Evolutionary conservation across 2,329 filamentous ascomycete genomes (phyloP), one percentile per base, ranked within the genome.

Genomic region (Neurospora sp.): DNA sequence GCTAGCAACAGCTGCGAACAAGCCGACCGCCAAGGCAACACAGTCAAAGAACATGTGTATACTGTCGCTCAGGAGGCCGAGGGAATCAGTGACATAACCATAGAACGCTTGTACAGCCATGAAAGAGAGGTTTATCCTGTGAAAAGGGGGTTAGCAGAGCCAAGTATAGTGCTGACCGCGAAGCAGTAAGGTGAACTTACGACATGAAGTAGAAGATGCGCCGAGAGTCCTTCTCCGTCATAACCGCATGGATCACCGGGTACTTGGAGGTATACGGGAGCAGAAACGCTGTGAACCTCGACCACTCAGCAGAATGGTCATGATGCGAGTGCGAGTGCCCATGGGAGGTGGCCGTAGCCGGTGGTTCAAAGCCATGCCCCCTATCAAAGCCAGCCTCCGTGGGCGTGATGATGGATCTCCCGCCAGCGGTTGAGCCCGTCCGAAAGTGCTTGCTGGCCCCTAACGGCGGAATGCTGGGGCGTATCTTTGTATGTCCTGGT

Each of bases 1-100:
- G 81, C 93, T 96, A 84, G 97, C 93, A 6, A 99, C 93, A 1
- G 95, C 91, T 38, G 96, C 96, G 75, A 95, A 91, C 10, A 99
- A 84, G 11, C 96, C 96, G 42, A 99, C 93, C 1, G 92, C 88
- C 38, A 99, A 86, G 23, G 95, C 96, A 42, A 97, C 89, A 75
- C 96, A 99, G 80, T 99, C 96, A 76, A 99, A 98, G 77, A 99
- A 95, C 96, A 99, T 99, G 81, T 99, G 96, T 73, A 99, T 96
- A 76, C 94, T 98, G 80, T 99, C 96, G 74, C 93, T 97, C 19
- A 99, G 87, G n/a, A 99, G 85, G 2, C 96, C 96, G 5, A 99
- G 83, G 0, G 96, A 99, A 74, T 97, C 94, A 3, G 93, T 98
- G 11, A 96, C 82, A 76, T 96, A 96, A 67, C 96, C 96, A 77